phyloP scores from a whole-genome alignment of 768 basidiomycete species.

The Boletus vermiculosoides region DNA sequence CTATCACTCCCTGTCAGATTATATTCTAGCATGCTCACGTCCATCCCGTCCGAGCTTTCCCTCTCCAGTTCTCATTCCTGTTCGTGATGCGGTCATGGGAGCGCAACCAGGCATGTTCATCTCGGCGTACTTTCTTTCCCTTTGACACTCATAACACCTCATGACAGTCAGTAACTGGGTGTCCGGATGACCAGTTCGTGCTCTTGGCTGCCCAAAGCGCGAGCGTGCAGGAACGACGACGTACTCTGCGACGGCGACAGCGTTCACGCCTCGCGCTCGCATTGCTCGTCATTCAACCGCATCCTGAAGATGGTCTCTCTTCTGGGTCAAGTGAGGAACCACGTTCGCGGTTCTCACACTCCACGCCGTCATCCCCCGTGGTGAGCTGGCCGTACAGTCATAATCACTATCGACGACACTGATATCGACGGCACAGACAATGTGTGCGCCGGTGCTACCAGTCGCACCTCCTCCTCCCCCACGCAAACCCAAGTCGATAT shows the following conservation, averaged over 20 bases:
- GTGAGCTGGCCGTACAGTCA: constrained; percentile 8
- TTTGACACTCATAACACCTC: not conserved
- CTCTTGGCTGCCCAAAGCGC: constrained; percentile 18
- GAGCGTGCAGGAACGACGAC: constrained; percentile 21
- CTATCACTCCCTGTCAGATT: not conserved
- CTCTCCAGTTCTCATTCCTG: not conserved
- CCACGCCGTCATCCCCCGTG: constrained; percentile 10
- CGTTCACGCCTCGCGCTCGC: constrained; percentile 1
- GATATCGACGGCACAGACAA: constrained; percentile 1
- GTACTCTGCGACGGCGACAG: constrained; percentile 11
- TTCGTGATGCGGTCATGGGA: constrained; percentile 5
- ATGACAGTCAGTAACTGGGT: not conserved
- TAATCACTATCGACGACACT: not conserved
- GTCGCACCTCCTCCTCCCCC: not conserved
- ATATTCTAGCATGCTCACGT: not conserved
- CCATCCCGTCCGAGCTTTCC: not conserved
- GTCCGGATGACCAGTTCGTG: constrained; percentile 11
- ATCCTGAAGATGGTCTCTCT: not conserved
- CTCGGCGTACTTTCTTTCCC: not conserved
- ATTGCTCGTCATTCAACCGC: constrained; percentile 6
- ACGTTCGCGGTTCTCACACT: constrained; percentile 24
- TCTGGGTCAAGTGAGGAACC: constrained; percentile 17
- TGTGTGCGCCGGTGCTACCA: not conserved
- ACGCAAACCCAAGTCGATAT: constrained; percentile 14
- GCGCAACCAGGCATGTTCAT: constrained; percentile 10